phyloP scores from a whole-genome alignment of 257 asterid species.

The Solanum okadae region DNA sequence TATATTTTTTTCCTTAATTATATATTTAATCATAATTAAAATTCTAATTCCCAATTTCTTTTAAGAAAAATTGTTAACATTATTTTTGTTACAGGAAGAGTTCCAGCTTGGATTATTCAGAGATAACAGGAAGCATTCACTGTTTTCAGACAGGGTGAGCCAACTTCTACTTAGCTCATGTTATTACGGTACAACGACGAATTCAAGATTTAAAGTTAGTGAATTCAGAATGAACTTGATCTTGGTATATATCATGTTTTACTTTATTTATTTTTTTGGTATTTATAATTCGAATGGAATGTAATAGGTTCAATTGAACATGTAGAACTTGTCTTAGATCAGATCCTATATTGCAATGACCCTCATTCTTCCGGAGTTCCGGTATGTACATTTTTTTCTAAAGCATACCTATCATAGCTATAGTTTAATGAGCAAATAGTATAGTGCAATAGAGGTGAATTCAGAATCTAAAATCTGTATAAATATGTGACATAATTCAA shows the following conservation, averaged over 20 bases:
- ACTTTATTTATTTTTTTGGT: no score
- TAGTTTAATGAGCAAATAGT: not conserved
- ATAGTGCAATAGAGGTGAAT: not conserved
- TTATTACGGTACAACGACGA: not conserved
- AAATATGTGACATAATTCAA: no score
- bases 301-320: not conserved
- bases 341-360: not conserved
- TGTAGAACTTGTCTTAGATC: not conserved
- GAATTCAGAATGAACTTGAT: not conserved
- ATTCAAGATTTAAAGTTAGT: not conserved
- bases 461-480: not conserved
- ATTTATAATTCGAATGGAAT: not conserved
- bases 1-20: not conserved
- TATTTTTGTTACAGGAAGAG: constrained; percentile 26
- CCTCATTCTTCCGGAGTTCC: no score
- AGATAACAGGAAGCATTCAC: constrained; percentile 26
- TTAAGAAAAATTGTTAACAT: not conserved
- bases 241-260: not conserved
- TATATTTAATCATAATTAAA: not conserved
- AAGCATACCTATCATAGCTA: not conserved
- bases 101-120: constrained; percentile 48
- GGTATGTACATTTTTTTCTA: not conserved
- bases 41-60: not conserved
- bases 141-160: constrained; percentile 40
- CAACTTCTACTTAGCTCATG: not conserved